phyloP scores from a whole-genome alignment of 164 flowering plant species.

The Vitis vinifera region ASM3070453v1 NC_081808.1:21534001-21534500 shows the following conservation, averaged over 20 bases:
- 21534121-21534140: no score
- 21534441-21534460: constrained; percentile 63
- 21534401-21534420: constrained; percentile 39
- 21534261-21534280: constrained; percentile 56
- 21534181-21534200: background rate
- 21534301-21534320: constrained; percentile 37
- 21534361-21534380: constrained; percentile 59
- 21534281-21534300: constrained; percentile 47
- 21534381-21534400: constrained; percentile 60
- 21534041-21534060: no score
- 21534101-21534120: no score
- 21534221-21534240: constrained; percentile 24
- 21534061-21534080: no score
- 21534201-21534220: background rate
- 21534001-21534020: no score
- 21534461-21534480: constrained; percentile 43
- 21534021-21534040: no score
- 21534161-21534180: no score
- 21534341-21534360: constrained; percentile 33
- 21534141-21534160: no score
- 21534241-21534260: constrained; percentile 52
- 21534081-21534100: no score
- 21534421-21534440: constrained; percentile 46
- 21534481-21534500: constrained; percentile 70
- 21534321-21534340: constrained; percentile 44